phyloP scores from a whole-genome alignment of 345 rosid species.

The Melaleuca quinquenervia region DNA sequence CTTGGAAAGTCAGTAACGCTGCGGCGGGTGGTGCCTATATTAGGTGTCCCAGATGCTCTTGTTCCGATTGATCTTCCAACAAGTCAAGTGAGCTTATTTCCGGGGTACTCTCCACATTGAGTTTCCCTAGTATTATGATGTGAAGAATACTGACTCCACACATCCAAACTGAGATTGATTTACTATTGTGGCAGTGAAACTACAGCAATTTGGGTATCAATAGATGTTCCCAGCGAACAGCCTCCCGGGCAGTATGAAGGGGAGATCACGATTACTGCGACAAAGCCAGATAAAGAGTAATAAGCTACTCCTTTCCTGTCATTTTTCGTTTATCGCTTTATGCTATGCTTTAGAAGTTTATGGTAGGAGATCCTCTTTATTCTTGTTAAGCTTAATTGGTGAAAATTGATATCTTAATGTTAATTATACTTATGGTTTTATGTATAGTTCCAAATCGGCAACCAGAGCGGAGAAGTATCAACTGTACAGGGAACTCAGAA shows the following conservation, averaged over 20 bases:
- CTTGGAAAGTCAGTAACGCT: slow-evolving; percentile 66
- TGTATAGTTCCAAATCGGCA: slow-evolving; percentile 24
- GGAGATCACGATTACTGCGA: slow-evolving; percentile 64
- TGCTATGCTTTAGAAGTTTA: background rate
- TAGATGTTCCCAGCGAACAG: slow-evolving; percentile 80
- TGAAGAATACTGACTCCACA: background rate
- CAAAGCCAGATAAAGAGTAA: slow-evolving; percentile 58
- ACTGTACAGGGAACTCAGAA: slow-evolving; percentile 48
- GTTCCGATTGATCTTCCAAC: slow-evolving; percentile 81
- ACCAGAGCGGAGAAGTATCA: slow-evolving; percentile 57
- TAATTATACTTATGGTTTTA: background rate
- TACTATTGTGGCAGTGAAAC: slow-evolving; percentile 57
- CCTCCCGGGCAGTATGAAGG: slow-evolving; percentile 92
- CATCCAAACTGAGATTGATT: background rate
- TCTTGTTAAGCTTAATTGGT: background rate
- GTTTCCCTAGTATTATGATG: background rate
- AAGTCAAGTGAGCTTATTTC: slow-evolving; percentile 59
- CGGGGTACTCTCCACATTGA: slow-evolving; percentile 48
- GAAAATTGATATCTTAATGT: background rate
- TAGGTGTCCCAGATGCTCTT: slow-evolving; percentile 97
- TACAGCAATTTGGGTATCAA: slow-evolving; percentile 75
- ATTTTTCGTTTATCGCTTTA: background rate
- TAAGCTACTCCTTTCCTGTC: background rate
- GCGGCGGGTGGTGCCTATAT: slow-evolving; percentile 61
- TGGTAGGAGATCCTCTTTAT: background rate